Percentiles rank a stretch among this genome's conserved stretches.
Evolutionary conservation across 179 eudicot genomes (phyloP).

Genomic region (Patellifolia procumbens): DNA sequence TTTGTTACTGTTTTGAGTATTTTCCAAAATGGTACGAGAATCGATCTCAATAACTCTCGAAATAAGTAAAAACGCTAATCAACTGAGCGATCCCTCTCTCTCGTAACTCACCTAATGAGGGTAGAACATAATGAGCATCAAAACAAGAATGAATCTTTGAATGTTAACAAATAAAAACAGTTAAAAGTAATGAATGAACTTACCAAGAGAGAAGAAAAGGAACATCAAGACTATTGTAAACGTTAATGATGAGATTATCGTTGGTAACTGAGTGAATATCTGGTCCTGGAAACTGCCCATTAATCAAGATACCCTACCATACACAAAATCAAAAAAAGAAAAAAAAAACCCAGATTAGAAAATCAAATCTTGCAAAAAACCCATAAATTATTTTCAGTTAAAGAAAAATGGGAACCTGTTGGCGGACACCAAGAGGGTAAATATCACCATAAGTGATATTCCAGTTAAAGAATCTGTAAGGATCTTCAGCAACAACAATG

Average conservation of each 20-base stretch:
- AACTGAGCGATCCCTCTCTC: no score
- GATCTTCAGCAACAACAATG: constrained; percentile 64
- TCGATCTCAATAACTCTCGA: no score
- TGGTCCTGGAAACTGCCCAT: constrained; percentile 95
- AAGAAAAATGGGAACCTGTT: constrained; percentile 46
- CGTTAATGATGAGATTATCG: constrained; percentile 85
- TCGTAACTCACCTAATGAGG: no score
- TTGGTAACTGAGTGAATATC: constrained; percentile 83
- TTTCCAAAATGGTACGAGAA: no score
- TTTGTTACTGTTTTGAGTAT: no score
- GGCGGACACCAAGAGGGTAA: constrained; percentile 82
- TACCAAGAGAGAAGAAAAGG: constrained; percentile 93
- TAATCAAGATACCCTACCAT: constrained; percentile 94
- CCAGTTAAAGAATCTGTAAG: constrained; percentile 85
- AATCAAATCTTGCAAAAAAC: background rate
- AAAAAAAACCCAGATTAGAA: background rate
- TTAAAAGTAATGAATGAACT: background rate
- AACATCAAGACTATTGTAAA: constrained; percentile 76
- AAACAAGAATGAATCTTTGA: background rate
- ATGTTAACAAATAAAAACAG: no score
- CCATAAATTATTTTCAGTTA: background rate
- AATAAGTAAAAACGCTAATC: no score
- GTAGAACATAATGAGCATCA: no score
- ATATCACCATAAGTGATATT: constrained; percentile 80
- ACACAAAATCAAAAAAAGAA: constrained; percentile 21